Conservation (phyloP, 2,329 filamentous ascomycete genomes). For the Colletotrichum eleusines region DNA sequence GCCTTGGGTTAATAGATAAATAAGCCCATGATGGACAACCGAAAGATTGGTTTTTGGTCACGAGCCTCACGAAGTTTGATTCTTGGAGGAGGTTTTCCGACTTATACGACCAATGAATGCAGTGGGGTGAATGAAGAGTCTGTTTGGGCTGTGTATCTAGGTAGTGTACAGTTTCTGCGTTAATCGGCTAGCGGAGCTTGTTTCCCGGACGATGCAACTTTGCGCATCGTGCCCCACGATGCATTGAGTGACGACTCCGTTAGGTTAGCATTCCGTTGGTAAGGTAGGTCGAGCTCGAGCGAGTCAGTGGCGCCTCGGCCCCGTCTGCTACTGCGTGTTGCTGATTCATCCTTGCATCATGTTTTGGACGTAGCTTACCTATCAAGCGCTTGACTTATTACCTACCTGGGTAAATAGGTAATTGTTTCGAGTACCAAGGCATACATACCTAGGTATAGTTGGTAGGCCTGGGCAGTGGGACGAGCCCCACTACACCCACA, state of each 20-base stretch:
- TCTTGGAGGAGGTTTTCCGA: not conserved
- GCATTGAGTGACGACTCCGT: not conserved
- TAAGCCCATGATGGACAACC: not conserved
- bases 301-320: constrained; percentile 9
- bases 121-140: not conserved
- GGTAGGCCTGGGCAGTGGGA: too few relatives aligned
- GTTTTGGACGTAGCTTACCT: constrained; percentile 25
- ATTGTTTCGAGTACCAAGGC: too few relatives aligned
- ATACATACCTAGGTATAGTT: not conserved
- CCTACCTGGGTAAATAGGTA: not conserved
- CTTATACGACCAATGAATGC: not conserved
- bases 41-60: not conserved
- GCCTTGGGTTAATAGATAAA: not conserved
- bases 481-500: not conserved
- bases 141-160: not conserved
- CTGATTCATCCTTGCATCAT: constrained; percentile 37
- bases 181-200: not conserved
- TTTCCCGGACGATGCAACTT: not conserved
- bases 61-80: not conserved
- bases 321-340: constrained; percentile 29
- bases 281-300: too few relatives aligned
- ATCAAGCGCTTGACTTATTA: constrained; percentile 20
- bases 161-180: not conserved
- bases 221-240: too few relatives aligned
- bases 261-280: not conserved